Percentiles rank a stretch among this genome's conserved stretches.
These are phyloP conservation scores for Trichosporon faecale DNA, from an alignment of 1,284 basidiomycete species.

Conservation along the genomic window DNA sequence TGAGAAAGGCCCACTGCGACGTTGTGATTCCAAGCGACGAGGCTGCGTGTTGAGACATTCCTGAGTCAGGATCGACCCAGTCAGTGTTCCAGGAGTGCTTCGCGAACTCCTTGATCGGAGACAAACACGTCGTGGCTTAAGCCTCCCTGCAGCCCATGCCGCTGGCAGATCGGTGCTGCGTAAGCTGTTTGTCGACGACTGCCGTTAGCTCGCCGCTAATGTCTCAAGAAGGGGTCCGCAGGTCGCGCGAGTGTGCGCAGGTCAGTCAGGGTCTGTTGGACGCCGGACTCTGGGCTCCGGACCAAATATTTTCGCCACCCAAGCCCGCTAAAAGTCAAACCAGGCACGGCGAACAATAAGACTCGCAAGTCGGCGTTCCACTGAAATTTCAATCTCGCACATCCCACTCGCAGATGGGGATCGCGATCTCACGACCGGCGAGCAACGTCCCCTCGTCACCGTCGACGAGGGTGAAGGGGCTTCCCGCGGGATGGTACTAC, in stretches of 20 bases:
- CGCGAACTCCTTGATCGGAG: neutral
- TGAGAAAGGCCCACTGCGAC: neutral
- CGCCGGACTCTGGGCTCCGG: neutral
- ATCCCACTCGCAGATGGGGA: neutral
- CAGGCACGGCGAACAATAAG: neutral
- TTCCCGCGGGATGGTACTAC: conserved; percentile 5
- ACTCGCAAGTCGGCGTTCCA: neutral
- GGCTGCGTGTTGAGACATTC: neutral
- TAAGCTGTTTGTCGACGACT: neutral
- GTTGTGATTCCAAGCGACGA: neutral
- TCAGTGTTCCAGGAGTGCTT: neutral
- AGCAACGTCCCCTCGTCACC: neutral
- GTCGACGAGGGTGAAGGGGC: neutral
- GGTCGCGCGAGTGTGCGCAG: neutral
- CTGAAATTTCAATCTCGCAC: conserved; percentile 8
- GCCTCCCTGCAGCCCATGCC: too few species aligned
- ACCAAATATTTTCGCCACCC: conserved; percentile 4
- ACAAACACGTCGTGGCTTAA: neutral
- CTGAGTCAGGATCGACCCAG: neutral
- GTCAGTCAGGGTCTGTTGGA: neutral
- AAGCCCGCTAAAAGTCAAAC: neutral
- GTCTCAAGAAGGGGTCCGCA: too few species aligned
- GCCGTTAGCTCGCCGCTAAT: neutral
- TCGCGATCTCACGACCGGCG: conserved; percentile 5
- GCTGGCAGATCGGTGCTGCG: neutral